Conservation (phyloP, 1,284 basidiomycete genomes). For the Sanguinoderma infundibulare region DNA sequence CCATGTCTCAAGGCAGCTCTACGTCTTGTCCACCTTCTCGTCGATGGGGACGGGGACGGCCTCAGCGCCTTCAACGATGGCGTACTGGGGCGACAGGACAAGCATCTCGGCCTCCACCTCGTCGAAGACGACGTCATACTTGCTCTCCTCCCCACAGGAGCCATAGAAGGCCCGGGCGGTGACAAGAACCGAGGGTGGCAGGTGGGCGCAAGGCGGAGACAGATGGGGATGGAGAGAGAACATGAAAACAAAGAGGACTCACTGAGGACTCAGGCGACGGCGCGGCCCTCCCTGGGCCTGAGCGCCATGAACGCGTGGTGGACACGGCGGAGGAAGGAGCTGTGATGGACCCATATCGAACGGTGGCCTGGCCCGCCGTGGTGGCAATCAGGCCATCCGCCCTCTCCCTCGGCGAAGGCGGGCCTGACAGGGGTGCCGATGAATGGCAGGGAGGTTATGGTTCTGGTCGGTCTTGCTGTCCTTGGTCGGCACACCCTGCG, state of each 20-base stretch:
- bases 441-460: constrained; percentile 41
- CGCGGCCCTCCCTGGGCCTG: constrained; percentile 80
- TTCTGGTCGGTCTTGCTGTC: neutral
- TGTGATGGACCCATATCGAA: constrained; percentile 34
- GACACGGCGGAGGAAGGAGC: no score
- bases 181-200: constrained; percentile 58
- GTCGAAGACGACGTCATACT: constrained; percentile 38
- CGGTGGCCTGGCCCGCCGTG: constrained; percentile 25
- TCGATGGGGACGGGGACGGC: constrained; percentile 23
- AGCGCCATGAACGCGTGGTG: no score
- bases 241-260: constrained; percentile 30
- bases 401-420: no score
- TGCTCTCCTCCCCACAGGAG: constrained; percentile 38
- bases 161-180: constrained; percentile 57
- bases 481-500: neutral
- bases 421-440: constrained; percentile 35
- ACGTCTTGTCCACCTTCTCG: constrained; percentile 27
- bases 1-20: neutral
- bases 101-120: constrained; percentile 39
- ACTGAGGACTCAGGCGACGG: constrained; percentile 81
- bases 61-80: constrained; percentile 48
- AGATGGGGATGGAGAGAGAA: neutral
- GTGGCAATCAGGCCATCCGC: neutral
- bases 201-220: neutral
- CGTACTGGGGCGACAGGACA: constrained; percentile 55